phyloP scores from a whole-genome alignment of 495 filamentous ascomycete species.

The Penicillium roqueforti region DNA sequence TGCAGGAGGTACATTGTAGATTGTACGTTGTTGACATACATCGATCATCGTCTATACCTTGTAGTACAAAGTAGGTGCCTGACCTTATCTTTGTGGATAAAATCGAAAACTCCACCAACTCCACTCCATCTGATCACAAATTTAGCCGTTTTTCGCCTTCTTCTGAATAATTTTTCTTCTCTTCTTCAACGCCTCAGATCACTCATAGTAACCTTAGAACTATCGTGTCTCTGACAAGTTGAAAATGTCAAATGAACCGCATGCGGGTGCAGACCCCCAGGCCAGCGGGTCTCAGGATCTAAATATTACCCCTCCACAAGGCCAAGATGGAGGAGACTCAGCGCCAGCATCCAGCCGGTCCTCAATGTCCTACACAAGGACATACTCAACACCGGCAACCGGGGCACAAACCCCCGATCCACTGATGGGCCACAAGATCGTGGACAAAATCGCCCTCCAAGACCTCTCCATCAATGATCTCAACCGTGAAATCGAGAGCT shows the following conservation, averaged over 20 bases:
- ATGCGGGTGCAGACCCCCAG: constrained; percentile 10
- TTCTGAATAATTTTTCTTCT: neutral
- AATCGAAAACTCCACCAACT: neutral
- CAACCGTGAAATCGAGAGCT: constrained; percentile 3
- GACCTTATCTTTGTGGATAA: neutral
- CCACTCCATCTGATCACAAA: neutral
- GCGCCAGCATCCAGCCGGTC: constrained; percentile 18
- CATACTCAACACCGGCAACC: constrained; percentile 22
- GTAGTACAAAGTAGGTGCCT: neutral
- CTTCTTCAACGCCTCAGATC: neutral
- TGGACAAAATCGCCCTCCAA: constrained; percentile 18
- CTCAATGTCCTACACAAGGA: constrained; percentile 19
- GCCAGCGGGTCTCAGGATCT: neutral
- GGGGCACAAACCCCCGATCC: constrained; percentile 26
- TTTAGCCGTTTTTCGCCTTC: neutral
- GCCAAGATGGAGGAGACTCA: constrained; percentile 10
- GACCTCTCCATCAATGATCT: constrained; percentile 16
- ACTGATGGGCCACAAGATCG: constrained; percentile 12
- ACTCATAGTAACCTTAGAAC: neutral
- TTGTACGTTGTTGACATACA: no score
- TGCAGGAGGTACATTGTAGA: neutral
- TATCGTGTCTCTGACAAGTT: neutral
- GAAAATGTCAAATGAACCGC: constrained; percentile 14
- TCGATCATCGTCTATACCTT: no score
- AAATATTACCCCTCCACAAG: neutral